phyloP scores from a whole-genome alignment of 2,329 filamentous ascomycete genomes.

The Aureobasidium subglaciale region DNA sequence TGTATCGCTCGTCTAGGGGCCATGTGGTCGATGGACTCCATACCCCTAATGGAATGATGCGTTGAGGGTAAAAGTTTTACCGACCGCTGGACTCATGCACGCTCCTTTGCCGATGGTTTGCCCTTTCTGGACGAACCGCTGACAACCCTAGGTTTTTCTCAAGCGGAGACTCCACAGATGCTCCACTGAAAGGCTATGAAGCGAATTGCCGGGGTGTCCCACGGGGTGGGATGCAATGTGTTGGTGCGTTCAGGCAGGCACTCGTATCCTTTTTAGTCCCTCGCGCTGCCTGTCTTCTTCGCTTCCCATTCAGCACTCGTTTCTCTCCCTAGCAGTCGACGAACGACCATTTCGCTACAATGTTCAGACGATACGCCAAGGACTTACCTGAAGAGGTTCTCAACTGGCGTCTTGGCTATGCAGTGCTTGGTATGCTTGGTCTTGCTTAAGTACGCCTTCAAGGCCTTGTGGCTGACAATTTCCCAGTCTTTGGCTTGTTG shows the following conservation, averaged over 20 bases:
- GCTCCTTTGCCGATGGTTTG: neutral
- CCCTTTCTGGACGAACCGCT: neutral
- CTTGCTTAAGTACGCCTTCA: neutral
- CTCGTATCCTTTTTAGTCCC: neutral
- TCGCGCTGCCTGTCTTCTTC: neutral
- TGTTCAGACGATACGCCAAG: constrained; percentile 42
- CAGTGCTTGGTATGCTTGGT: constrained; percentile 45
- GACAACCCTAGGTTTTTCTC: too few relatives aligned
- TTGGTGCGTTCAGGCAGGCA: neutral
- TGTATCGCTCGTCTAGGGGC: neutral
- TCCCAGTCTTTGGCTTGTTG: constrained; percentile 45
- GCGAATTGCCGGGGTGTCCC: neutral
- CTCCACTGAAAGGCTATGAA: neutral
- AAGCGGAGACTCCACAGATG: neutral
- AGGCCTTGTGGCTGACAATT: constrained; percentile 5
- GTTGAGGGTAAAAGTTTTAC: too few relatives aligned
- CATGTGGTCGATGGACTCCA: neutral
- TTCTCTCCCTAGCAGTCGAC: neutral
- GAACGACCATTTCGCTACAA: constrained; percentile 17
- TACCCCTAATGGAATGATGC: too few relatives aligned
- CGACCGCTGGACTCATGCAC: neutral
- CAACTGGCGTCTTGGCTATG: constrained; percentile 74
- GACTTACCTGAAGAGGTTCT: constrained; percentile 63
- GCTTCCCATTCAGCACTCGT: neutral
- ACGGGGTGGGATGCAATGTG: neutral